Evolutionary conservation across 805 yeast genomes (phyloP).

Genomic region (Debaryomyces maramus): DNA sequence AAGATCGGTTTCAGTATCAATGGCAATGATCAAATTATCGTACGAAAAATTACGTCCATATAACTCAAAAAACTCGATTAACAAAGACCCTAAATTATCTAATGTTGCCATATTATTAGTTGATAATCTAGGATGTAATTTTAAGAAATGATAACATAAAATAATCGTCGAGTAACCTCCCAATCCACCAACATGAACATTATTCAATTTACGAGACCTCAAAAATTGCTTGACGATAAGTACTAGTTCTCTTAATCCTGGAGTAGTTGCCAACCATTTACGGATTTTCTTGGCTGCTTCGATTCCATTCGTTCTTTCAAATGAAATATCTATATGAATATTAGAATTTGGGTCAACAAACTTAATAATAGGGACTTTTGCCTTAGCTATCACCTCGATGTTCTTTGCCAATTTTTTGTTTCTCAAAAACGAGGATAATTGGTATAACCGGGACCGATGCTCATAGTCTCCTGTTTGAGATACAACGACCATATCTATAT

Average conservation of each 20-base stretch:
- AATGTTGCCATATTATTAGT: conserved; percentile 64
- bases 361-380: conserved; percentile 93
- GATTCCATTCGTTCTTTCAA: conserved; percentile 80
- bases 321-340: conserved; percentile 85
- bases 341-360: conserved; percentile 71
- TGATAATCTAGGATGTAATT: conserved; percentile 73
- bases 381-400: conserved; percentile 83
- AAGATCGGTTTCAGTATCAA: conserved; percentile 50
- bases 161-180: conserved; percentile 96
- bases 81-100: conserved; percentile 79
- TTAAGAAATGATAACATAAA: conserved; percentile 73
- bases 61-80: conserved; percentile 89
- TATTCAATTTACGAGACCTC: conserved; percentile 71
- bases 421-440: conserved; percentile 69
- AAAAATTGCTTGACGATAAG: conserved; percentile 83
- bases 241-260: conserved; percentile 81
- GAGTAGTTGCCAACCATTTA: conserved; percentile 68
- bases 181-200: conserved; percentile 89
- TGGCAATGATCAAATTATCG: conserved; percentile 71
- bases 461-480: conserved; percentile 61
- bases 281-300: conserved; percentile 78
- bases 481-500: conserved; percentile 87
- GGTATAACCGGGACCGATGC: conserved; percentile 65
- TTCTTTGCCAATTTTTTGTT: conserved; percentile 60
- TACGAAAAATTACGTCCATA: conserved; percentile 90